A percentile compares a stretch with the other conserved stretches of the same genome.
Evolutionary conservation across 352 stramenopile species (phyloP).

Genomic region (Hyaloperonospora arabidopsidis): DNA sequence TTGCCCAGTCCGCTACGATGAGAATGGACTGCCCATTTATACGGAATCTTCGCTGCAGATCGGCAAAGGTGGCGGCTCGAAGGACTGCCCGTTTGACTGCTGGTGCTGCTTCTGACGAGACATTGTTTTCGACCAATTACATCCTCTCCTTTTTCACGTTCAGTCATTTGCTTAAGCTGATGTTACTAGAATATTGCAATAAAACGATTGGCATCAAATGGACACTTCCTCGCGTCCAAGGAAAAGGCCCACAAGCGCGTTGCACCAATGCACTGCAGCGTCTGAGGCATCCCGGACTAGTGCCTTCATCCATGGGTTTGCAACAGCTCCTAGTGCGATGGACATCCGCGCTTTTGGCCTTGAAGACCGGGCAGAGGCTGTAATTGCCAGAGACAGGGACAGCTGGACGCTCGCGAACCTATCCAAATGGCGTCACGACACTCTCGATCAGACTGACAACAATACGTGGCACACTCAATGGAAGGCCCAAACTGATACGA

Average conservation of each 20-base stretch:
- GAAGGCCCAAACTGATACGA: slow-evolving; percentile 1
- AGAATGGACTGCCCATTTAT: slow-evolving; percentile 85
- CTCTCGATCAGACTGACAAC: slow-evolving; percentile 15
- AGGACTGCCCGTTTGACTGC: slow-evolving; percentile 86
- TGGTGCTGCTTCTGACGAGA: slow-evolving; percentile 80
- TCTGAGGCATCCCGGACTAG: neutral
- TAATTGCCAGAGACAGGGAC: slow-evolving; percentile 41
- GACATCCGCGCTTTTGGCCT: slow-evolving; percentile 65
- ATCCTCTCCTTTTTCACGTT: slow-evolving; percentile 4
- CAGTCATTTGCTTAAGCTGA: slow-evolving; percentile 2
- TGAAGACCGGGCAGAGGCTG: slow-evolving; percentile 66
- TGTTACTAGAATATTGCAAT: too few relatives aligned
- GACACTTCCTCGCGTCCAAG: neutral
- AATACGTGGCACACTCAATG: slow-evolving; percentile 1
- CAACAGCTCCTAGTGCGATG: slow-evolving; percentile 22
- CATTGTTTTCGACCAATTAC: slow-evolving; percentile 14
- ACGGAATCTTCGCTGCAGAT: slow-evolving; percentile 77
- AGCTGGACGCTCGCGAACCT: slow-evolving; percentile 57
- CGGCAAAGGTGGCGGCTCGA: slow-evolving; percentile 70
- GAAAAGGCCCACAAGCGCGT: slow-evolving; percentile 14
- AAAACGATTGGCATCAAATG: slow-evolving; percentile 3
- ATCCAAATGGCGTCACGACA: slow-evolving; percentile 57
- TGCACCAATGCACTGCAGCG: slow-evolving; percentile 11
- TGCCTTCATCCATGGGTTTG: slow-evolving; percentile 7
- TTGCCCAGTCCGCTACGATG: slow-evolving; percentile 67